These are phyloP conservation scores for Cryptococcus sp. DNA, from an alignment of 1,284 basidiomycete genomes.

Conservation along the genomic window DNA sequence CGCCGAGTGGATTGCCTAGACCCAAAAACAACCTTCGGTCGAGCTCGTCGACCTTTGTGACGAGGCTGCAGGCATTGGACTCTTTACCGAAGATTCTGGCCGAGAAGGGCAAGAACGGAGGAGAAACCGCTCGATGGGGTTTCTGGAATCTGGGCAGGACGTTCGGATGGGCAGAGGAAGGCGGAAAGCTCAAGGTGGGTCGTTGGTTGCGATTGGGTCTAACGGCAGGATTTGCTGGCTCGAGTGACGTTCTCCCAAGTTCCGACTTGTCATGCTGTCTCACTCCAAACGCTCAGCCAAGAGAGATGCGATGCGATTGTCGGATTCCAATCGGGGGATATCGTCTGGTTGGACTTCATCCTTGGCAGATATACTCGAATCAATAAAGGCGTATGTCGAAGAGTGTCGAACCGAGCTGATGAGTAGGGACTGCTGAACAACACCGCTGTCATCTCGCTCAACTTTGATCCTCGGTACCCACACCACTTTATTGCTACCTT, in stretches of 20 bases:
- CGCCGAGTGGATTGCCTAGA: constrained; percentile 46
- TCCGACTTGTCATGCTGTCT: constrained; percentile 85
- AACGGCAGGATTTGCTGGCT: constrained; percentile 77
- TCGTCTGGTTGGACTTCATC: constrained; percentile 81
- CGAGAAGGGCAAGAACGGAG: constrained; percentile 65
- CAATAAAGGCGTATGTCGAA: constrained; percentile 70
- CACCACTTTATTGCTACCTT: constrained; percentile 87
- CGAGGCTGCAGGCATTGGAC: constrained; percentile 71
- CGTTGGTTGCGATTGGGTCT: no score
- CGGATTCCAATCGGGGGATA: constrained; percentile 86
- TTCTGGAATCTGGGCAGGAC: constrained; percentile 78
- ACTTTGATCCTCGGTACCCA: constrained; percentile 80
- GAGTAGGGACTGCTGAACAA: constrained; percentile 67
- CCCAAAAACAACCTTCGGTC: constrained; percentile 84
- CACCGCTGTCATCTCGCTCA: constrained; percentile 73
- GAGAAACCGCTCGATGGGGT: constrained; percentile 66
- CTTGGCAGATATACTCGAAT: constrained; percentile 69
- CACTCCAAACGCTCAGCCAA: constrained; percentile 56
- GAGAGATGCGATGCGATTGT: constrained; percentile 84
- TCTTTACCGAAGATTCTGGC: constrained; percentile 63
- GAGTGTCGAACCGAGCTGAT: constrained; percentile 9
- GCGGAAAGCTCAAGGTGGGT: constrained; percentile 65
- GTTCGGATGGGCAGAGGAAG: constrained; percentile 75
- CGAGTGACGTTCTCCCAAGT: constrained; percentile 77
- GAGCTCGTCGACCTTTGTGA: constrained; percentile 83